phyloP scores from a whole-genome alignment of 352 stramenopile genomes.

The Globisporangium polare region DNA sequence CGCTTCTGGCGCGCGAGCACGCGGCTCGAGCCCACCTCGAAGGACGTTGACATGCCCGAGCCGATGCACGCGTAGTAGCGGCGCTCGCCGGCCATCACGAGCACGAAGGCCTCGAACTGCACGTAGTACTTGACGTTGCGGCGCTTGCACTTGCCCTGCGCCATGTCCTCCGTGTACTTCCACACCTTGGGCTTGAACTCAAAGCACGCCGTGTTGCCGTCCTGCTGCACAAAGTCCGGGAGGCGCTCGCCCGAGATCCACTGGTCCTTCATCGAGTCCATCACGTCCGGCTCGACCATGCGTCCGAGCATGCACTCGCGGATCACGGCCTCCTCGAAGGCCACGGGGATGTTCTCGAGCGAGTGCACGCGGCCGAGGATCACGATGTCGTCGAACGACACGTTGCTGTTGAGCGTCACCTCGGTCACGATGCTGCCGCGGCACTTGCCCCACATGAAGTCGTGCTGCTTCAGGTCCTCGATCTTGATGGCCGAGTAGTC shows the following conservation, averaged over 20 bases:
- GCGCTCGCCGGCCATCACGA: constrained; percentile 64
- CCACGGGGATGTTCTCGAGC: constrained; percentile 76
- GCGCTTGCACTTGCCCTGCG: constrained; percentile 86
- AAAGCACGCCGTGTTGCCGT: constrained; percentile 66
- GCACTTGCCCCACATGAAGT: constrained; percentile 91
- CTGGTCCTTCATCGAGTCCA: constrained; percentile 83
- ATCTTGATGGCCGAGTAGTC: constrained; percentile 90
- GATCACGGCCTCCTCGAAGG: constrained; percentile 83
- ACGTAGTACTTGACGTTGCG: constrained; percentile 89
- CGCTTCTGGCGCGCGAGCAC: constrained; percentile 82
- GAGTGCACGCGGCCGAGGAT: constrained; percentile 80
- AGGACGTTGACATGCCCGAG: constrained; percentile 83
- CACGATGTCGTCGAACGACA: constrained; percentile 77
- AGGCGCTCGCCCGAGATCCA: constrained; percentile 82
- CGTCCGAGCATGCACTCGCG: constrained; percentile 80
- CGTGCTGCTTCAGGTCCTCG: constrained; percentile 85
- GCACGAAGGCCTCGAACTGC: constrained; percentile 84
- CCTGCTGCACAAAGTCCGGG: constrained; percentile 81
- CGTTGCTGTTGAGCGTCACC: constrained; percentile 79
- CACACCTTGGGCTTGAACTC: constrained; percentile 89
- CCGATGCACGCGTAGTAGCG: constrained; percentile 84
- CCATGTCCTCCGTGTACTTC: constrained; percentile 88
- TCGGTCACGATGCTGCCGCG: constrained; percentile 78
- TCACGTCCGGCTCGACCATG: constrained; percentile 69
- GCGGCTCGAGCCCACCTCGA: constrained; percentile 80